Evolutionary conservation across 768 basidiomycete species (phyloP).

Genomic region (Chalciporus piperatus): DNA sequence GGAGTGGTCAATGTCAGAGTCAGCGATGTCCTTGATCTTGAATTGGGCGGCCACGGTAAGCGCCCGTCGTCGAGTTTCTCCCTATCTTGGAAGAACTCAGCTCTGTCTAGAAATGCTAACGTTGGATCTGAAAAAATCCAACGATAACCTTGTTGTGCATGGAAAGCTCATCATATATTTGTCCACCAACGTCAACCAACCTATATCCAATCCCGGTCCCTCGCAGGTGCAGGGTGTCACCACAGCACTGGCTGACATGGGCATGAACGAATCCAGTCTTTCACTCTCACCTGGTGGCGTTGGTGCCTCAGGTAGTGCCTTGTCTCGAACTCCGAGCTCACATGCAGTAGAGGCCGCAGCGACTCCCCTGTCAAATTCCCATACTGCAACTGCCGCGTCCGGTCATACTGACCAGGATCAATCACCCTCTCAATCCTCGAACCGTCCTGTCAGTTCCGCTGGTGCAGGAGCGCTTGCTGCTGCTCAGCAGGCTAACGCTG

Average conservation of each 20-base stretch:
- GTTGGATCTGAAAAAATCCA: slow-evolving; percentile 96
- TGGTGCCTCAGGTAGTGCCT: slow-evolving; percentile 33
- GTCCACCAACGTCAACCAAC: slow-evolving; percentile 84
- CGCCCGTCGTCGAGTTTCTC: slow-evolving; percentile 14
- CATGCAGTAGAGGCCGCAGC: slow-evolving; percentile 55
- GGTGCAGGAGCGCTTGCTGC: slow-evolving; percentile 18
- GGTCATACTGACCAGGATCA: slow-evolving; percentile 31
- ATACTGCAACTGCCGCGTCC: slow-evolving; percentile 22
- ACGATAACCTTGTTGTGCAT: slow-evolving; percentile 96
- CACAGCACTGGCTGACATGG: slow-evolving; percentile 59
- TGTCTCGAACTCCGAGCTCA: slow-evolving; percentile 67
- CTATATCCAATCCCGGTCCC: slow-evolving; percentile 82
- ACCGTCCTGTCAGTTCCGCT: slow-evolving; percentile 38
- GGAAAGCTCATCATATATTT: slow-evolving; percentile 97
- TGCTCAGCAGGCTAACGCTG: slow-evolving; percentile 19
- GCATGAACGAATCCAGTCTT: slow-evolving; percentile 55
- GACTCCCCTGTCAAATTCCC: slow-evolving; percentile 41
- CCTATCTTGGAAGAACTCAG: not conserved
- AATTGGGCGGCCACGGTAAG: slow-evolving; percentile 90
- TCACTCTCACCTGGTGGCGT: slow-evolving; percentile 52
- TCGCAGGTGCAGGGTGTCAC: slow-evolving; percentile 62
- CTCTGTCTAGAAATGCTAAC: slow-evolving; percentile 83
- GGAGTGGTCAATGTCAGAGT: slow-evolving; percentile 97
- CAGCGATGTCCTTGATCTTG: slow-evolving; percentile 86
- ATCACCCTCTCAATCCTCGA: slow-evolving; percentile 21